Percentiles rank a stretch among this genome's conserved stretches.
Evolutionary conservation across 306 rosid genomes (phyloP).

Genomic region (Herpetospermum pedunculosum): DNA sequence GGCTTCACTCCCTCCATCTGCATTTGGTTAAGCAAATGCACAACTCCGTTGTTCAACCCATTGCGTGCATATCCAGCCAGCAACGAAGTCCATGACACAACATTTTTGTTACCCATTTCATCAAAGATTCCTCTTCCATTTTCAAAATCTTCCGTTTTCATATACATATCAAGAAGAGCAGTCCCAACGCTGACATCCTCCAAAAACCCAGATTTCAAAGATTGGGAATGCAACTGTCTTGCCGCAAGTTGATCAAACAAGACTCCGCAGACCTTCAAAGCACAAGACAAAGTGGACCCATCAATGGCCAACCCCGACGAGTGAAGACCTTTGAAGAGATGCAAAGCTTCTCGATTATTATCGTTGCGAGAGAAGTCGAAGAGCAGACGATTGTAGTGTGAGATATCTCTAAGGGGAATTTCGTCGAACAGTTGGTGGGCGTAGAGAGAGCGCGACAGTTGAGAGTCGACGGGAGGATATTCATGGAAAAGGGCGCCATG

Average conservation of each 20-base stretch:
- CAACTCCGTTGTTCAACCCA: conserved; percentile 24
- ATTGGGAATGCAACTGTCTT: conserved; percentile 52
- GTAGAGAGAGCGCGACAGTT: background rate
- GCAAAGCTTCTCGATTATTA: conserved; percentile 35
- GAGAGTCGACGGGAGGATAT: background rate
- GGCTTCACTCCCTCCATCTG: conserved; percentile 38
- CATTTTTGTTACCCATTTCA: conserved; percentile 58
- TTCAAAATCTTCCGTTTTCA: conserved; percentile 42
- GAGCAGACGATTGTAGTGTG: conserved; percentile 31
- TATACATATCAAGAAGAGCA: conserved; percentile 75
- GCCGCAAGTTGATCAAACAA: conserved; percentile 40
- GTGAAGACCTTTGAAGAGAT: conserved; percentile 23
- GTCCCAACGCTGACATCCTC: conserved; percentile 61
- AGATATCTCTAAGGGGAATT: conserved; percentile 29
- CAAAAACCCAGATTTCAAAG: conserved; percentile 47
- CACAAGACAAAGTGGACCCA: conserved; percentile 40
- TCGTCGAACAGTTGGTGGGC: conserved; percentile 48
- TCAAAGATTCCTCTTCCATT: conserved; percentile 65
- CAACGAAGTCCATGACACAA: conserved; percentile 78
- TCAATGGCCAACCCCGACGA: conserved; percentile 28
- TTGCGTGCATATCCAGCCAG: conserved; percentile 47
- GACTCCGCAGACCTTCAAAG: conserved; percentile 42
- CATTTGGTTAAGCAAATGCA: conserved; percentile 44
- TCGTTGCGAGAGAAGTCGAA: conserved; percentile 32
- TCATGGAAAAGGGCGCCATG: background rate